These are phyloP conservation scores for Orbilia oligospora DNA, from an alignment of 2,329 filamentous ascomycete genomes.

Conservation along the genomic window DNA sequence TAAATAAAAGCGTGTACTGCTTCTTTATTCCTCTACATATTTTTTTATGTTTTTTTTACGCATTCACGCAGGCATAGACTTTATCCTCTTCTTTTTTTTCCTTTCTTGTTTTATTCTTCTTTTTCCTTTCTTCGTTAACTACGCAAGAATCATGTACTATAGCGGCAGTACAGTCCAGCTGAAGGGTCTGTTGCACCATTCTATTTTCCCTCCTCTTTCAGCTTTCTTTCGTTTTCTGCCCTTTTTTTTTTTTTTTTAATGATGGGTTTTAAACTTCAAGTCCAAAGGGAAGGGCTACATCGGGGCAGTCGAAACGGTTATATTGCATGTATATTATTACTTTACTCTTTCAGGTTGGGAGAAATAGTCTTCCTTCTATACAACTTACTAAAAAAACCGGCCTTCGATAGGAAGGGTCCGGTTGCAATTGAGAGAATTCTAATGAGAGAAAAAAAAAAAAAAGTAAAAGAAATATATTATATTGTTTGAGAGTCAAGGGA, in stretches of 20 bases:
- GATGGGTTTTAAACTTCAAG: constrained; percentile 5
- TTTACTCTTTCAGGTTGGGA: background rate
- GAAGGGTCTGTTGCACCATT: background rate
- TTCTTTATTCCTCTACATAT: background rate
- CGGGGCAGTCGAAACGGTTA: background rate
- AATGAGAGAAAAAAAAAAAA: background rate
- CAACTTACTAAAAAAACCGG: background rate
- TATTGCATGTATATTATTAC: constrained; percentile 44
- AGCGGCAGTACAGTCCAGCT: background rate
- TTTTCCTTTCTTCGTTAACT: constrained; percentile 7
- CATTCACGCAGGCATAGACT: constrained; percentile 7
- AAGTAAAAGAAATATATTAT: background rate
- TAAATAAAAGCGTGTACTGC: constrained; percentile 26
- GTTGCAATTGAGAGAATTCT: background rate
- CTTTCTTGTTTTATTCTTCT: constrained; percentile 25
- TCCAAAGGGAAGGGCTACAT: background rate
- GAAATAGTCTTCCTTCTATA: constrained; percentile 3
- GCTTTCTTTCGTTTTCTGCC: background rate
- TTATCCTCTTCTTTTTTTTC: constrained; percentile 20
- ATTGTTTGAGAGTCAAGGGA: too few relatives aligned
- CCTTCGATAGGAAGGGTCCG: background rate
- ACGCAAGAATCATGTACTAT: constrained; percentile 12
- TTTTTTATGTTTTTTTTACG: background rate
- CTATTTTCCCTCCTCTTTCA: background rate
- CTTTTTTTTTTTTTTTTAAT: background rate